Percentiles rank a stretch among this genome's conserved stretches.
Conservation (phyloP, 495 filamentous ascomycete species). For the Trichoderma gamsii region DNA sequence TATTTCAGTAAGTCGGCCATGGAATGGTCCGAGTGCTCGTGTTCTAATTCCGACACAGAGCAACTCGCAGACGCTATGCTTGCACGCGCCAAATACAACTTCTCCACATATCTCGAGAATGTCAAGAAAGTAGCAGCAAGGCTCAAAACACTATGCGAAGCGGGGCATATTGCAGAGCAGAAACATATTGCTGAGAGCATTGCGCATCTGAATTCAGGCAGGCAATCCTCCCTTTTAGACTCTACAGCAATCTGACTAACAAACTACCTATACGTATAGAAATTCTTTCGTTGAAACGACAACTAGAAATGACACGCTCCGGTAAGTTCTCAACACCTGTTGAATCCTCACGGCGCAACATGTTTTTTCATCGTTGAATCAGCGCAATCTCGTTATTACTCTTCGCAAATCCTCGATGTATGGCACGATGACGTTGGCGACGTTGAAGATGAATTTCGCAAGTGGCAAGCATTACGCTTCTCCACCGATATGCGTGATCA, state of each 20-base stretch:
- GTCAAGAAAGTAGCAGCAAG: neutral
- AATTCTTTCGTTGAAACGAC: neutral
- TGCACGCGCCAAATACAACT: neutral
- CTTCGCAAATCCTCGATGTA: neutral
- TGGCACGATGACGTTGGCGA: constrained; percentile 4
- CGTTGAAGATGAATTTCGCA: constrained; percentile 5
- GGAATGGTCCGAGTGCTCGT: neutral
- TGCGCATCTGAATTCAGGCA: neutral
- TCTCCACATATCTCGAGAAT: neutral
- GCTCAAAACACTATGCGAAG: neutral
- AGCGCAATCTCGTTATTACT: neutral
- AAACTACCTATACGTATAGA: neutral
- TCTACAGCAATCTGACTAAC: neutral
- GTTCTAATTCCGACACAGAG: neutral
- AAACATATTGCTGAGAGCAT: neutral
- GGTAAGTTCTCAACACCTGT: no score
- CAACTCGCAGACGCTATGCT: neutral
- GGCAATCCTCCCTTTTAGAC: neutral
- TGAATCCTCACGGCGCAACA: no score
- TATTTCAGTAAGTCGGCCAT: neutral
- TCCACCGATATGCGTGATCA: constrained; percentile 7
- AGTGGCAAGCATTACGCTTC: neutral
- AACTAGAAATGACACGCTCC: neutral
- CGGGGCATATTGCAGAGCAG: neutral
- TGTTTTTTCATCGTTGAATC: no score